Percentiles rank a stretch among this genome's conserved stretches.
Evolutionary conservation across 2,329 filamentous ascomycete genomes (phyloP).

Genomic region (Dactylonectria estremocensis): DNA sequence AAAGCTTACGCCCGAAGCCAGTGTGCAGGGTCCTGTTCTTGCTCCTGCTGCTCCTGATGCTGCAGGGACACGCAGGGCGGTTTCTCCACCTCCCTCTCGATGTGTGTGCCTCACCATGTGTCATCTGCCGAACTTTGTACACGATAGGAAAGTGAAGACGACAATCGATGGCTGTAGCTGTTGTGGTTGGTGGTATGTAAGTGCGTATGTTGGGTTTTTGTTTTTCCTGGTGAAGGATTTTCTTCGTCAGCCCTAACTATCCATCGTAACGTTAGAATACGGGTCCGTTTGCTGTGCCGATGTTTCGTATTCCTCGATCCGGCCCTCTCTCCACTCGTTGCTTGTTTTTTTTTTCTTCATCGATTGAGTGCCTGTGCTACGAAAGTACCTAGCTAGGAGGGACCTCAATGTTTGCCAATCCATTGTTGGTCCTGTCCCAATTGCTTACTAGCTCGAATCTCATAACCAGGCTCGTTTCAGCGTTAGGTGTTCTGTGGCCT

Average conservation of each 20-base stretch:
- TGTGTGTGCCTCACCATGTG: conserved; percentile 2
- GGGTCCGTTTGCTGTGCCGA: not conserved
- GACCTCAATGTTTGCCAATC: not conserved
- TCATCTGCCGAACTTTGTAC: conserved; percentile 2
- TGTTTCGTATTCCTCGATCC: not conserved
- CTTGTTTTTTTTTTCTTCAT: not conserved
- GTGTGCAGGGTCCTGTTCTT: not conserved
- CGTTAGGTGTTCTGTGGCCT: not conserved
- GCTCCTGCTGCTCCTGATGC: not conserved
- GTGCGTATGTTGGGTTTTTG: not conserved
- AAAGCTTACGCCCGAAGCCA: not conserved
- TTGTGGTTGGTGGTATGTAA: not conserved
- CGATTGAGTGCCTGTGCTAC: not conserved
- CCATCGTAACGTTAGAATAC: not conserved
- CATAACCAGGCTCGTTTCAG: not conserved
- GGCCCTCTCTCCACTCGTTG: not conserved
- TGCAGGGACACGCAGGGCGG: not conserved
- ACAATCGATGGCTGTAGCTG: not conserved
- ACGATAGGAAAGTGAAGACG: not conserved
- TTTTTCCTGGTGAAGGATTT: not conserved
- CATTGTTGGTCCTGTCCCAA: not conserved
- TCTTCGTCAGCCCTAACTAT: not conserved
- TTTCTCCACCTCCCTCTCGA: not conserved
- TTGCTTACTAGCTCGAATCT: not conserved
- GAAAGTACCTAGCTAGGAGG: too few relatives aligned